Evolutionary conservation across 2,329 filamentous ascomycete genomes (phyloP), one percentile per base, ranked within the genome.

Genomic region (Claviceps fusiformis): DNA sequence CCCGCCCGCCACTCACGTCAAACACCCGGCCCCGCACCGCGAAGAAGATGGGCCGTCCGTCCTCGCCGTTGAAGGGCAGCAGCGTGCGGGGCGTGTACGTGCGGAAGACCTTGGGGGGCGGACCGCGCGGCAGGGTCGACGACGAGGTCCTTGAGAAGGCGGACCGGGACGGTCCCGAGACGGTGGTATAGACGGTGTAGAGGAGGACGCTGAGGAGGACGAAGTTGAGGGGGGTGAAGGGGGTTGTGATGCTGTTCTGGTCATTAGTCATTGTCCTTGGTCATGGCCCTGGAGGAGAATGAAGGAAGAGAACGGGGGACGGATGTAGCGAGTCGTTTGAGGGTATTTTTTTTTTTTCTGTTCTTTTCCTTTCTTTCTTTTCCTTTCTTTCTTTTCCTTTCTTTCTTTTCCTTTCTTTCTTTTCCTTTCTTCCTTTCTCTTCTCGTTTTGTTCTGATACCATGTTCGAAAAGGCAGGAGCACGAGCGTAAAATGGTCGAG

Each of bases 1-100:
- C 91, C 65, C 86, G 82, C 29, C 93, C 92, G 15, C 83, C 74
- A 0, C 85, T 83, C 29, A 97, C 92, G 68, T 98, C 93, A 68
- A 96, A 97, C 59, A 97, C 85, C 52, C 83, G 83, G 53, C 93
- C 91, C 46, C 89, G 87, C 19, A 97, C 90, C n/a, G 89, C 87
- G 51, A 98, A 80, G 71, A 89, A 95, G 55, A 97, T 88, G 52
- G 89, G 89, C 61, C 74, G 75, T 63, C 78, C 79, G 64, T 87
- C 78, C 54, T 76, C 73, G 67, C 93, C 93, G 72, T 92, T 91
- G 78, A 84, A 92, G 37, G 89, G 87, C 35, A 89, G 79, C n/a
- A 98, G 82, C 4, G 88, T 89, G 46, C 74, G 83, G 29, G 88
- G 88, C 15, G 85, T 92, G 74, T 89, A 86, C 55, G 78, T 84